Evolutionary conservation across 352 stramenopile genomes (phyloP).

Genomic region (Phytophthora tubulina): DNA sequence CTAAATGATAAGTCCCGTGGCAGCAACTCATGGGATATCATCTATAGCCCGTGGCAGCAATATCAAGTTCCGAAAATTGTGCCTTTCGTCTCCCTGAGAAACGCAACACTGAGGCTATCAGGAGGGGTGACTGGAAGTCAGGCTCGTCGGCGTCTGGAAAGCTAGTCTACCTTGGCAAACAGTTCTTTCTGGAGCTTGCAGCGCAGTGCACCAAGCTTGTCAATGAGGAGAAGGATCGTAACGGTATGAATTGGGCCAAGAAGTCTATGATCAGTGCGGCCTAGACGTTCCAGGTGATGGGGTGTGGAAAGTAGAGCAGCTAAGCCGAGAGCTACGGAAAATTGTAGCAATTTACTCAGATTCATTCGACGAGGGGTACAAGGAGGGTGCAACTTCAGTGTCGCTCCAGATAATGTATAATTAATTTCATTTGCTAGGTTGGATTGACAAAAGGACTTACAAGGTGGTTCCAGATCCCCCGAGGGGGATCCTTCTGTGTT

Average conservation of each 20-base stretch:
- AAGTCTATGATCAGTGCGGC: conserved; percentile 16
- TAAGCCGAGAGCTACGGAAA: conserved; percentile 1
- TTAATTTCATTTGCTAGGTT: neutral
- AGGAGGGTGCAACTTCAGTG: neutral
- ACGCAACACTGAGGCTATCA: conserved; percentile 17
- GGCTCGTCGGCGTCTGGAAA: conserved; percentile 1
- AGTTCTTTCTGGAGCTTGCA: conserved; percentile 20
- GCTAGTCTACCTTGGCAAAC: conserved; percentile 12
- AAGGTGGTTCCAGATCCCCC: conserved; percentile 13
- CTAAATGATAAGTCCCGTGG: too few relatives aligned
- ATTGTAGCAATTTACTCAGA: neutral
- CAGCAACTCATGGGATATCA: too few relatives aligned
- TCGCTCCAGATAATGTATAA: neutral
- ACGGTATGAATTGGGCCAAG: conserved; percentile 21
- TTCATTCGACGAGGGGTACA: conserved; percentile 12
- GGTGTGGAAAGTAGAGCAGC: conserved; percentile 11
- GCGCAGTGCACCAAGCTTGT: conserved; percentile 18
- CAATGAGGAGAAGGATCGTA: conserved; percentile 14
- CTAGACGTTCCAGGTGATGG: conserved; percentile 12
- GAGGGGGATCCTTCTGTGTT: conserved; percentile 8
- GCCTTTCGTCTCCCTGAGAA: neutral
- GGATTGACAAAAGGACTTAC: conserved; percentile 18
- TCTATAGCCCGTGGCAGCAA: too few relatives aligned
- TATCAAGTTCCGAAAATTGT: too few relatives aligned
- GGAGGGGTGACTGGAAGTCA: conserved; percentile 19